Evolutionary conservation across 106 monocot genomes (phyloP).

Genomic region (Allium sativum): DNA sequence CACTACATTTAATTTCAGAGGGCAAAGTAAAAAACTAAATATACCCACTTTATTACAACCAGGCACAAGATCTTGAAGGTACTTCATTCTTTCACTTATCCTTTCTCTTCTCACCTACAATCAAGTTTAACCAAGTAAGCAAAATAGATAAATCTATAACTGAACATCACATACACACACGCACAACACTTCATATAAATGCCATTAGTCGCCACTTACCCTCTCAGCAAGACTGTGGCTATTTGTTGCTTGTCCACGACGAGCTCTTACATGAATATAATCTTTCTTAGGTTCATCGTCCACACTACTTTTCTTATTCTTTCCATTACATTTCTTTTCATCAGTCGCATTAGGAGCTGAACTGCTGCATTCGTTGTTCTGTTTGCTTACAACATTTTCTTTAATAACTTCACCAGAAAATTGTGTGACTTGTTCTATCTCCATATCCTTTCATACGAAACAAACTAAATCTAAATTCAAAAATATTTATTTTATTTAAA

Average conservation of each 20-base stretch:
- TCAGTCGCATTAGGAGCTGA: slow-evolving; percentile 8
- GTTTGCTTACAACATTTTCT: slow-evolving; percentile 10
- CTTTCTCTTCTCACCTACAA: slow-evolving; percentile 67
- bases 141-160: no score
- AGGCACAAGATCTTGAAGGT: slow-evolving; percentile 81
- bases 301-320: slow-evolving; percentile 9
- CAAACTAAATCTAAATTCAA: background rate
- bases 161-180: background rate
- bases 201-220: background rate
- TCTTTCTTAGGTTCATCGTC: slow-evolving; percentile 14
- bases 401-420: slow-evolving; percentile 11
- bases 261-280: slow-evolving; percentile 29
- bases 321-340: slow-evolving; percentile 5
- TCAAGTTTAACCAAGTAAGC: no score
- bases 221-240: slow-evolving; percentile 36
- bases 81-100: slow-evolving; percentile 79
- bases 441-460: slow-evolving; percentile 11
- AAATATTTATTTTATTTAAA: background rate
- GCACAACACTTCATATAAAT: background rate
- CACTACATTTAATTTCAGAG: no score
- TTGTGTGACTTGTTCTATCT: slow-evolving; percentile 12
- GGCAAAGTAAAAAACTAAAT: background rate
- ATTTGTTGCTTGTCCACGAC: slow-evolving; percentile 32
- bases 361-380: slow-evolving; percentile 15
- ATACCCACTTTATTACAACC: slow-evolving; percentile 58